Conservation (phyloP, 208 protist species). For the Acanthamoeba lenticulata region DNA sequence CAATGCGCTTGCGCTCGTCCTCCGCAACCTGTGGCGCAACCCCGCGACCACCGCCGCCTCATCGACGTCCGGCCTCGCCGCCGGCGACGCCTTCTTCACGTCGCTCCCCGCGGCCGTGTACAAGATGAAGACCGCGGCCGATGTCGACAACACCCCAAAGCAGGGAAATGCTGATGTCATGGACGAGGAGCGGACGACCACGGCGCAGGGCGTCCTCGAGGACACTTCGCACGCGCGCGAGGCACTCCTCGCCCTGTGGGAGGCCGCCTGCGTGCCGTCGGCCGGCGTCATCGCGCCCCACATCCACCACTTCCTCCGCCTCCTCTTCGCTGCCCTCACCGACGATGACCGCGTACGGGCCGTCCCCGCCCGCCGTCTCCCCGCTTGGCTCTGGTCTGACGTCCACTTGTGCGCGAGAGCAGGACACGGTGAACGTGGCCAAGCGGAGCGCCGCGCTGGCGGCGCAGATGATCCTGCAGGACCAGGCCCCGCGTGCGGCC, state of each 20-base stretch:
- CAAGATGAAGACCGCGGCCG: not conserved
- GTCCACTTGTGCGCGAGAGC: too few species aligned
- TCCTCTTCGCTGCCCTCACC: not conserved
- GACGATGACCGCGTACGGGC: not conserved
- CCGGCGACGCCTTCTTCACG: not conserved
- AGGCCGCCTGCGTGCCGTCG: not conserved
- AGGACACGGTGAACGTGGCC: conserved; percentile 22
- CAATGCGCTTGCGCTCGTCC: not conserved
- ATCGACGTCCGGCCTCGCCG: not conserved
- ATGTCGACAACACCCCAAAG: not conserved
- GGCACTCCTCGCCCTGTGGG: not conserved
- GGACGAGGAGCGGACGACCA: not conserved
- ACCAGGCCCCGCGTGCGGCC: not conserved
- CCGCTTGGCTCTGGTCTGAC: not conserved
- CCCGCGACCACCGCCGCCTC: not conserved
- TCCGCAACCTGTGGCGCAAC: conserved; percentile 8
- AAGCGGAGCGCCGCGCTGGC: conserved; percentile 29
- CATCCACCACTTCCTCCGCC: not conserved
- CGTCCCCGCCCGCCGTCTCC: not conserved
- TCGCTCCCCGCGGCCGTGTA: not conserved
- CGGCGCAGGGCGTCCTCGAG: not conserved
- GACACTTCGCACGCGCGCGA: not conserved
- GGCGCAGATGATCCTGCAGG: conserved; percentile 5
- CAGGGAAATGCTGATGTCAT: not conserved
- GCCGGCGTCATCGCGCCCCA: not conserved